Percentiles rank a stretch among this genome's conserved stretches.
phyloP scores from a whole-genome alignment of 495 filamentous ascomycete species.

The Parathielavia hyrcaniae region DNA sequence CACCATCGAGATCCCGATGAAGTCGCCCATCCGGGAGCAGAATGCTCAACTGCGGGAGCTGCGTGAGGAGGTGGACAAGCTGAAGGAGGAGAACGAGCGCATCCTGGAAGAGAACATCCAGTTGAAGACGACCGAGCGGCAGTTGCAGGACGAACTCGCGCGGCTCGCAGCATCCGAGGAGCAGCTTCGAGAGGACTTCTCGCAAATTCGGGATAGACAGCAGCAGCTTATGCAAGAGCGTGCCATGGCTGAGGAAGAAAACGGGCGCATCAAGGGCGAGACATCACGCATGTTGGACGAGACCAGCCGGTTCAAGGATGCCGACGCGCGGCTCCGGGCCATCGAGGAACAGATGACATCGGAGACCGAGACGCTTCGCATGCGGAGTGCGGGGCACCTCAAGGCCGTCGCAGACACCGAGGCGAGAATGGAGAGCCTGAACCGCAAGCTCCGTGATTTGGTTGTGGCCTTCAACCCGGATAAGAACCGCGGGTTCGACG shows the following conservation, averaged over 20 bases:
- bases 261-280: slow-evolving; percentile 4
- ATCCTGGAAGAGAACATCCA: slow-evolving; percentile 37
- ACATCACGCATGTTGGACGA: slow-evolving; percentile 9
- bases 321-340: slow-evolving; percentile 22
- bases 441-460: slow-evolving; percentile 59
- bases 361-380: slow-evolving; percentile 26
- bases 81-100: slow-evolving; percentile 38
- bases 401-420: slow-evolving; percentile 55
- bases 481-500: slow-evolving; percentile 32
- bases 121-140: slow-evolving; percentile 22
- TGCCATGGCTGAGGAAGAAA: slow-evolving; percentile 11
- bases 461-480: slow-evolving; percentile 56
- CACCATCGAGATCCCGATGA: slow-evolving; percentile 41
- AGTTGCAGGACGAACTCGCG: slow-evolving; percentile 19
- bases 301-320: slow-evolving; percentile 10
- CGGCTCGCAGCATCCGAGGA: slow-evolving; percentile 30
- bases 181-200: slow-evolving; percentile 33
- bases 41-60: slow-evolving; percentile 36
- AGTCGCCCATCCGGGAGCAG: slow-evolving; percentile 43
- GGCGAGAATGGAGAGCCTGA: slow-evolving; percentile 64
- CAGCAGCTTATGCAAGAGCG: slow-evolving; percentile 14
- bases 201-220: slow-evolving; percentile 11
- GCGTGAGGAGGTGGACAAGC: slow-evolving; percentile 34
- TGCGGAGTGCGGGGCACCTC: slow-evolving; percentile 30
- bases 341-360: slow-evolving; percentile 19